phyloP scores from a whole-genome alignment of 495 filamentous ascomycete species.

The Neurospora sp. region DNA sequence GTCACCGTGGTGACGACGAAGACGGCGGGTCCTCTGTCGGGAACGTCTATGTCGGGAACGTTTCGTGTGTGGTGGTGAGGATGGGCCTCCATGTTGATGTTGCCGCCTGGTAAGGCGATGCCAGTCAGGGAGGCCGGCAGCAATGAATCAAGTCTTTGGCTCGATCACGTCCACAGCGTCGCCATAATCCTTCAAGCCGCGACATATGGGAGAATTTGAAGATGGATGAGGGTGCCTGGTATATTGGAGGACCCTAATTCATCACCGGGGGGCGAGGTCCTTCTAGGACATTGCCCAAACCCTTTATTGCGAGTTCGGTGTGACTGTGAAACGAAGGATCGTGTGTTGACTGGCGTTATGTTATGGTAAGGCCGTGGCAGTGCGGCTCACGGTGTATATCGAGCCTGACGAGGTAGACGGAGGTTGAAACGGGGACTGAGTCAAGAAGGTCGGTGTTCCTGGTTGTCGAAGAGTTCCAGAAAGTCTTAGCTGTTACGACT shows the following conservation, averaged over 20 bases:
- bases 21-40: constrained; percentile 53
- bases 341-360: not conserved
- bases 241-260: not conserved
- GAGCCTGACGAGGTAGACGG: not conserved
- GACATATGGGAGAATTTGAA: not conserved
- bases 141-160: constrained; percentile 1
- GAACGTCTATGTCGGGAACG: constrained; percentile 37
- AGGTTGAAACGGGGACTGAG: not conserved
- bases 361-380: not conserved
- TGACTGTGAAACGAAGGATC: not conserved
- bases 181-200: not conserved
- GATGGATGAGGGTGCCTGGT: not conserved
- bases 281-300: not conserved
- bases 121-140: not conserved
- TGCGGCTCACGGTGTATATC: not conserved
- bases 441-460: not conserved
- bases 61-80: not conserved
- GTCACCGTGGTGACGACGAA: constrained; percentile 66
- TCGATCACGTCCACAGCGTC: not conserved
- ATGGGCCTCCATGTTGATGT: not conserved
- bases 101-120: not conserved
- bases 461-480: not conserved
- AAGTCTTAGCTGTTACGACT: not conserved
- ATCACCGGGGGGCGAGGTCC: not conserved
- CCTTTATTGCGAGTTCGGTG: not conserved